Evolutionary conservation across 202 grass and related monocot genomes (phyloP).

Genomic region (Setaria italica): DNA sequence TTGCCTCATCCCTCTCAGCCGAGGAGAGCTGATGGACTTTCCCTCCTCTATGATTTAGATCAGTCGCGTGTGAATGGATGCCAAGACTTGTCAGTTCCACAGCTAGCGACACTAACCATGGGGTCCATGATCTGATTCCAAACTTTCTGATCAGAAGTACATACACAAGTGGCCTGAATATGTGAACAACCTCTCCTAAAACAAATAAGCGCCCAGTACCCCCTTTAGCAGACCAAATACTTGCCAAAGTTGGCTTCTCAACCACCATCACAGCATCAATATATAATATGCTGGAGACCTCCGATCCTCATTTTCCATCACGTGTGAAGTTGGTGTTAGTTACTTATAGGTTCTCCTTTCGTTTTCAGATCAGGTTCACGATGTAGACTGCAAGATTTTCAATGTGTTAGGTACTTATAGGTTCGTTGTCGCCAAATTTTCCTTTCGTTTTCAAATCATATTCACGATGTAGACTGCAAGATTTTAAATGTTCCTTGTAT

Average conservation of each 20-base stretch:
- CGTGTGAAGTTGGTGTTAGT: too few relatives aligned
- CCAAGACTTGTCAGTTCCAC: conserved; percentile 81
- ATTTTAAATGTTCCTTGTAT: too few relatives aligned
- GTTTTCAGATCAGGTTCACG: too few relatives aligned
- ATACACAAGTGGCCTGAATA: conserved; percentile 88
- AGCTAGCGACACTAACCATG: conserved; percentile 87
- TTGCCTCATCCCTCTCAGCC: conserved; percentile 88
- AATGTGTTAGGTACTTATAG: too few relatives aligned
- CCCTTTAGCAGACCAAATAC: conserved; percentile 83
- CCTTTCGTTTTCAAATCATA: too few relatives aligned
- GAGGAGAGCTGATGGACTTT: conserved; percentile 74
- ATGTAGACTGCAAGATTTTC: too few relatives aligned
- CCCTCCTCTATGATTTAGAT: conserved; percentile 50
- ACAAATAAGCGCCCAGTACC: conserved; percentile 71
- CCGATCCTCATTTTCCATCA: too few relatives aligned
- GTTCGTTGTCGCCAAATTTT: neutral
- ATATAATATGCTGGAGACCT: too few relatives aligned
- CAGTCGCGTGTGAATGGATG: conserved; percentile 71
- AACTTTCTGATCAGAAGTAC: conserved; percentile 91
- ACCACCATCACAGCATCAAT: conserved; percentile 1
- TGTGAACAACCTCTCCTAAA: conserved; percentile 74
- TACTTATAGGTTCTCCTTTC: too few relatives aligned
- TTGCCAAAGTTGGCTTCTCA: conserved; percentile 73
- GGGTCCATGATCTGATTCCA: conserved; percentile 92
- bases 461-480: too few relatives aligned